A percentile compares a stretch with the other conserved stretches of the same genome.
Evolutionary conservation across 495 filamentous ascomycete genomes (phyloP).

Genomic region (Talaromyces liani): DNA sequence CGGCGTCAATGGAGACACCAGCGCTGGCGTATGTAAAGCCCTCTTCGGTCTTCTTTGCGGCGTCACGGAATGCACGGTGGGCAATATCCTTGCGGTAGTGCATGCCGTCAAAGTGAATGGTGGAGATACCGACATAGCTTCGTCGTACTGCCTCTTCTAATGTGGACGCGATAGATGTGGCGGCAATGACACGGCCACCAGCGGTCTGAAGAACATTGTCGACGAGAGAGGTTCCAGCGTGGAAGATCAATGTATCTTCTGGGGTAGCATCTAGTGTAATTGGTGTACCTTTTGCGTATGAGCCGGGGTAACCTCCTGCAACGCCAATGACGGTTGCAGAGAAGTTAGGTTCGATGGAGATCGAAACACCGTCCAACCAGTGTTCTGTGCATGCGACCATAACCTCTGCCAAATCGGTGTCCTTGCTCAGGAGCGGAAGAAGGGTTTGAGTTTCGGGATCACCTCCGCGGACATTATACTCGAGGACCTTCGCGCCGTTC

Average conservation of each 20-base stretch:
- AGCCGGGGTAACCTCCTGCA: slow-evolving; percentile 88
- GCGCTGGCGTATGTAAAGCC: slow-evolving; percentile 87
- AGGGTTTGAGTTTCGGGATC: slow-evolving; percentile 96
- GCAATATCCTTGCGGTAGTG: slow-evolving; percentile 92
- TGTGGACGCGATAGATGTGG: slow-evolving; percentile 65
- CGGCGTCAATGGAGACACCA: slow-evolving; percentile 86
- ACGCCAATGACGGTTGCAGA: slow-evolving; percentile 91
- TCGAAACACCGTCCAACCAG: slow-evolving; percentile 59
- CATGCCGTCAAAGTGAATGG: slow-evolving; percentile 83
- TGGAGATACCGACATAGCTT: slow-evolving; percentile 72
- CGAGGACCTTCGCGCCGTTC: slow-evolving; percentile 77
- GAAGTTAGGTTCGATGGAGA: slow-evolving; percentile 60
- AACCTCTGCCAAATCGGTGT: slow-evolving; percentile 83
- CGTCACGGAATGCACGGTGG: slow-evolving; percentile 45
- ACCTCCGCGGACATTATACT: slow-evolving; percentile 96
- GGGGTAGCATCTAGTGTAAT: slow-evolving; percentile 52
- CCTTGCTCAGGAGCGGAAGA: slow-evolving; percentile 66
- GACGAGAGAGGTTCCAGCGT: slow-evolving; percentile 76
- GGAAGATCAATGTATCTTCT: slow-evolving; percentile 68
- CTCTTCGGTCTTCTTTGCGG: slow-evolving; percentile 21
- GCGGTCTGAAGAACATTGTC: slow-evolving; percentile 58
- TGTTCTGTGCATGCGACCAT: slow-evolving; percentile 79
- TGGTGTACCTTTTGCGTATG: slow-evolving; percentile 72
- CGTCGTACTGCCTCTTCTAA: slow-evolving; percentile 75
- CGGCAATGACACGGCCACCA: slow-evolving; percentile 87